Conservation (phyloP, 495 filamentous ascomycete genomes). For the Haplographium delicatum region DNA sequence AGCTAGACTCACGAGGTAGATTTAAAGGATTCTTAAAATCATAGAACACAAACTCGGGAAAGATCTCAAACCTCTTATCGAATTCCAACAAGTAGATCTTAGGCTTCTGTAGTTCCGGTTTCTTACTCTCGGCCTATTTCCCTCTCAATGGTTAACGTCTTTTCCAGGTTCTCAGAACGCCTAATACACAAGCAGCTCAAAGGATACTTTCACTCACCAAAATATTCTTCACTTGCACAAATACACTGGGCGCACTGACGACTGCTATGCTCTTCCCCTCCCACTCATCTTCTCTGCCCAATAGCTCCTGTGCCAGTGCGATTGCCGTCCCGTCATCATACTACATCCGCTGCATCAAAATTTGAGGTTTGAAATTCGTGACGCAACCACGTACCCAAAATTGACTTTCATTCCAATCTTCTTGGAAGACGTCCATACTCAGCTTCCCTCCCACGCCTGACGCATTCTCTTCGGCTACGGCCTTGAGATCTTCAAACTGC, state of each 20-base stretch:
- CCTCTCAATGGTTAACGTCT: too few species aligned
- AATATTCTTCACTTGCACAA: slow-evolving; percentile 66
- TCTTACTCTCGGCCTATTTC: slow-evolving; percentile 24
- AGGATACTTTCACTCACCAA: slow-evolving; percentile 42
- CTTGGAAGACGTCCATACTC: slow-evolving; percentile 67
- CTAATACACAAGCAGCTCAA: neutral
- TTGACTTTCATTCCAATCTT: slow-evolving; percentile 79
- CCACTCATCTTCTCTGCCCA: slow-evolving; percentile 46
- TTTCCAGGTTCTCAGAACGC: too few species aligned
- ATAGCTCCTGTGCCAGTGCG: slow-evolving; percentile 53
- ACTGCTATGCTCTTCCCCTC: slow-evolving; percentile 57
- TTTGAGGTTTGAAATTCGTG: slow-evolving; percentile 2
- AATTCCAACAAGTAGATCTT: slow-evolving; percentile 62
- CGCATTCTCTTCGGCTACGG: slow-evolving; percentile 32
- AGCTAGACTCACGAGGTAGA: slow-evolving; percentile 44
- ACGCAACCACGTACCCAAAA: slow-evolving; percentile 56
- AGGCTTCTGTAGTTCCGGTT: slow-evolving; percentile 35
- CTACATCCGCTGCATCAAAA: slow-evolving; percentile 32
- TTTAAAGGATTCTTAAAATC: slow-evolving; percentile 63
- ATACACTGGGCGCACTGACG: slow-evolving; percentile 71
- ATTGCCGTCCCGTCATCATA: slow-evolving; percentile 67
- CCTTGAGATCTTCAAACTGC: slow-evolving; percentile 58
- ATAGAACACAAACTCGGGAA: slow-evolving; percentile 65
- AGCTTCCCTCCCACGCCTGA: slow-evolving; percentile 25
- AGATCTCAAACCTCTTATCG: slow-evolving; percentile 65